These are phyloP conservation scores for Polytrichum formosum DNA, from an alignment of 225 moss, liverwort and hornwort genomes.

Conservation along the genomic window DNA sequence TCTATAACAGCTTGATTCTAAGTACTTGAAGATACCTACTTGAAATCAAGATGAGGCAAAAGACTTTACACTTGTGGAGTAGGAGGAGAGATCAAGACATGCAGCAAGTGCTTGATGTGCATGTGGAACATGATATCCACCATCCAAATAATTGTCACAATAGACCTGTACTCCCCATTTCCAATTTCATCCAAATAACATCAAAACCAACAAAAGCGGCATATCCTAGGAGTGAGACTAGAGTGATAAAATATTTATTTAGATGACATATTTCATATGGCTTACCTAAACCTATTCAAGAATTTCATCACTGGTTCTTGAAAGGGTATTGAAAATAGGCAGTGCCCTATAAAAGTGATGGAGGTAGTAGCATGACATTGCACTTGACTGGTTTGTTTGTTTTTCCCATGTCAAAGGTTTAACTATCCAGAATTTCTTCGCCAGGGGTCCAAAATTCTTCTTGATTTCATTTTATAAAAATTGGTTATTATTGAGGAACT, in stretches of 20 bases:
- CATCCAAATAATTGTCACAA: slow-evolving; percentile 96
- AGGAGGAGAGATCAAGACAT: slow-evolving; percentile 70
- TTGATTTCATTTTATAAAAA: too few species aligned
- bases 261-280: too few species aligned
- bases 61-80: slow-evolving; percentile 59
- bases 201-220: too few species aligned
- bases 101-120: slow-evolving; percentile 78
- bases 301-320: not conserved
- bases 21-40: not conserved
- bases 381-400: too few species aligned
- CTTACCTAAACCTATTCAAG: too few species aligned
- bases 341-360: too few species aligned
- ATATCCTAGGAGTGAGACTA: too few species aligned
- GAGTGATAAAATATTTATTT: too few species aligned
- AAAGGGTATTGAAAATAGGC: not conserved
- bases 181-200: not conserved
- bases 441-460: too few species aligned
- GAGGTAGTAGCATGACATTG: not conserved
- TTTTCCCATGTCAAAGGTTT: too few species aligned
- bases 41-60: not conserved
- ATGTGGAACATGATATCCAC: slow-evolving; percentile 88
- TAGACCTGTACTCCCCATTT: slow-evolving; percentile 53
- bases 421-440: too few species aligned
- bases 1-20: not conserved
- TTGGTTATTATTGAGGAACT: too few species aligned